A percentile compares a stretch with the other conserved stretches of the same genome.
These are phyloP conservation scores for Phalaenopsis equestris DNA, from an alignment of 106 monocot species.

Conservation along the genomic window DNA sequence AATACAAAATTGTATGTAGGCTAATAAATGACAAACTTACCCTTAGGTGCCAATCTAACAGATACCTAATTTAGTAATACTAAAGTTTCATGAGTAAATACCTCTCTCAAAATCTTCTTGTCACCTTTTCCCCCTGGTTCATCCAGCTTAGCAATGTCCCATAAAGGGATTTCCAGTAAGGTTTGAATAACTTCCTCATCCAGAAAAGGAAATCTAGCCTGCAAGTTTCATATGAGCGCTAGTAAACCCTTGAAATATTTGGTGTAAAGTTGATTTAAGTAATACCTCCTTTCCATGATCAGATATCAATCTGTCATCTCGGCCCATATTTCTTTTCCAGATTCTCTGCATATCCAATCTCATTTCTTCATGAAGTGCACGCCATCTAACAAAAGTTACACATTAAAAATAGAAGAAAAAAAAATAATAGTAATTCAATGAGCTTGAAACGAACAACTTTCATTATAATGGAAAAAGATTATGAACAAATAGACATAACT, in stretches of 20 bases:
- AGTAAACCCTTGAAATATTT: background rate
- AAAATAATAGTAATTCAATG: background rate
- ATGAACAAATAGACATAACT: too few relatives aligned
- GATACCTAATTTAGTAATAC: background rate
- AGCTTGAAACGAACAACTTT: too few relatives aligned
- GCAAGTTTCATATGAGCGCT: background rate
- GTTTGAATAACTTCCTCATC: slow-evolving; percentile 88
- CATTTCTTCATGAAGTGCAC: slow-evolving; percentile 78
- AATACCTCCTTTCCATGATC: slow-evolving; percentile 94
- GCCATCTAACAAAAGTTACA: slow-evolving; percentile 37
- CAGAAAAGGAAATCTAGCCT: slow-evolving; percentile 97
- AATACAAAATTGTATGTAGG: too few relatives aligned
- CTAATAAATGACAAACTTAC: too few relatives aligned
- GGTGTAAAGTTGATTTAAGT: background rate
- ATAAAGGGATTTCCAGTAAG: slow-evolving; percentile 80
- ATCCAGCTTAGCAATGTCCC: slow-evolving; percentile 68
- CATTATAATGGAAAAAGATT: too few relatives aligned
- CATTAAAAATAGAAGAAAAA: background rate
- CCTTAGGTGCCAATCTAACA: too few relatives aligned
- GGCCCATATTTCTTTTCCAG: slow-evolving; percentile 95
- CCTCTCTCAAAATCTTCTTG: slow-evolving; percentile 96
- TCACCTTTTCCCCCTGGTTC: slow-evolving; percentile 83
- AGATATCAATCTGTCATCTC: slow-evolving; percentile 95
- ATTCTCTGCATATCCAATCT: slow-evolving; percentile 97
- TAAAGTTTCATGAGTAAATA: slow-evolving; percentile 12